Evolutionary conservation across 1,139 yeast genomes (phyloP).

Genomic region (Suhomyces yuchorum): DNA sequence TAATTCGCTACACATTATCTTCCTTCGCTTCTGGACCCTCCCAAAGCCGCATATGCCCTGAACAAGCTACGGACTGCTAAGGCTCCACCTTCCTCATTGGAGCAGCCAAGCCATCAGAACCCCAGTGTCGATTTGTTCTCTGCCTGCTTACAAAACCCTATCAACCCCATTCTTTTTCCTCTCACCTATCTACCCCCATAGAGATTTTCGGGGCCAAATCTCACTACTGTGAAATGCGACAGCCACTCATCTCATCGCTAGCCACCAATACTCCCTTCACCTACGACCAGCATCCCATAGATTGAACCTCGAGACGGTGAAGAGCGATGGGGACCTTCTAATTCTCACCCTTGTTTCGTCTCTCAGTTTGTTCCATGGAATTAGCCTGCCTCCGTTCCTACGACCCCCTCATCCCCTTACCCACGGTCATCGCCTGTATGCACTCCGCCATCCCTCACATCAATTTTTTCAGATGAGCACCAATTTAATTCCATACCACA

Average conservation of each 20-base stretch:
- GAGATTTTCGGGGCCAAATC: neutral
- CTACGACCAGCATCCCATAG: no score
- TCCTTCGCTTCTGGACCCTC: neutral
- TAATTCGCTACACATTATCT: neutral
- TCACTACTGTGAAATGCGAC: neutral
- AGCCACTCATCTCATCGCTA: neutral
- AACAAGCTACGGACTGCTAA: neutral
- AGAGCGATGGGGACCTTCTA: no score
- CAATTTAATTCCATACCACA: conserved; percentile 1
- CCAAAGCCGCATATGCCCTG: neutral
- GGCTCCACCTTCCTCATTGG: neutral
- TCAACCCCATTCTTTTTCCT: neutral
- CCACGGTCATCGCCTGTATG: neutral
- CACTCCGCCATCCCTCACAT: conserved; percentile 5
- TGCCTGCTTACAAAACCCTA: no score
- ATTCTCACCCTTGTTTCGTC: no score
- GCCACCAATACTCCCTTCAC: neutral
- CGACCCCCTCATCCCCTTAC: neutral
- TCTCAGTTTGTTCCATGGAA: no score
- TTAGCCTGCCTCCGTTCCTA: no score
- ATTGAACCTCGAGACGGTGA: no score
- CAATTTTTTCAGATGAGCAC: conserved; percentile 9
- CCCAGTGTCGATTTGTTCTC: no score
- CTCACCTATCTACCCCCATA: neutral
- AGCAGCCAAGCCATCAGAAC: no score